Evolutionary conservation across 176 grass and related monocot genomes (phyloP).

Genomic region (Alloteropsis semialata): DNA sequence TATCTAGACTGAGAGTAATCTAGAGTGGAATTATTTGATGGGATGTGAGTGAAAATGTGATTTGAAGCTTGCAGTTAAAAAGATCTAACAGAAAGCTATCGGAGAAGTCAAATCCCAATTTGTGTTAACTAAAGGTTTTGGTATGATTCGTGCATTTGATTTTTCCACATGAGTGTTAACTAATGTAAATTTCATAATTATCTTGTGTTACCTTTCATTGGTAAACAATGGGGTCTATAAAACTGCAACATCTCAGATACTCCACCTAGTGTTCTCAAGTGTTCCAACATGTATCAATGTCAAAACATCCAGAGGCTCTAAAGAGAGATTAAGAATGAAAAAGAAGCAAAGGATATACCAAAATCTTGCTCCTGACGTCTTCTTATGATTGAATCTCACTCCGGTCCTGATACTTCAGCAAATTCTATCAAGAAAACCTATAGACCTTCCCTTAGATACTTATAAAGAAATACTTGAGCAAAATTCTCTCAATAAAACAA

Average conservation of each 20-base stretch:
- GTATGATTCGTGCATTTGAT: background rate
- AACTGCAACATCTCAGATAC: background rate
- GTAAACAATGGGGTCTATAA: background rate
- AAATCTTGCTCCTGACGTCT: no score
- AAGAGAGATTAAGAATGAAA: background rate
- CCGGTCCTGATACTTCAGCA: no score
- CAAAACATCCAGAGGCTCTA: background rate
- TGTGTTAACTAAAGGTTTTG: background rate
- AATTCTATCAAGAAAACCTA: no score
- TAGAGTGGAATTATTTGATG: constrained; percentile 15
- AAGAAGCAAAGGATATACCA: no score
- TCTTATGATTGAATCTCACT: no score
- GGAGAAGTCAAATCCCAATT: background rate
- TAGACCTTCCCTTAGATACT: no score
- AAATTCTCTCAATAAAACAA: no score
- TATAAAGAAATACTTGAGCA: no score
- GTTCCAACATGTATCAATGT: background rate
- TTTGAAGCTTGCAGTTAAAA: background rate
- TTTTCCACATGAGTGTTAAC: background rate
- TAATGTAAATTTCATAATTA: background rate
- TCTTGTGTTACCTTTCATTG: background rate
- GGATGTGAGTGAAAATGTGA: background rate
- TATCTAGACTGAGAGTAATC: background rate
- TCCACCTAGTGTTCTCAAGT: background rate
- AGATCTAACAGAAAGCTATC: background rate